Percentiles rank a stretch among this genome's conserved stretches.
Evolutionary conservation across 495 filamentous ascomycete species (phyloP).

Genomic region (Pyronema domesticum): DNA sequence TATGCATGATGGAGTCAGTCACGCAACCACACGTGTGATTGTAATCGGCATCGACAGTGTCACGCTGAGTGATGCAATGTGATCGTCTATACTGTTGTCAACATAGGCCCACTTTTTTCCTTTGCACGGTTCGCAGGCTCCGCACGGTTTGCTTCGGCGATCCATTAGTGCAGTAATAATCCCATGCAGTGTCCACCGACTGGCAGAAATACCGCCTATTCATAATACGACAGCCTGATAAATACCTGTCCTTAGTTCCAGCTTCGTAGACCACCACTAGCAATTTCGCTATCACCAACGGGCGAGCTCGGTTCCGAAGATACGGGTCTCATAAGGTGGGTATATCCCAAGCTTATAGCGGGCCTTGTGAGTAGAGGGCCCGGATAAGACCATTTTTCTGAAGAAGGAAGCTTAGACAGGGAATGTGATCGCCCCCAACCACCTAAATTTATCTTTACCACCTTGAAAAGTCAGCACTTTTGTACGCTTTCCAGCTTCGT

Average conservation of each 20-base stretch:
- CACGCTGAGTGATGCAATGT: neutral
- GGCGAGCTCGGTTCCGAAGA: neutral
- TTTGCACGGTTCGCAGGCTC: neutral
- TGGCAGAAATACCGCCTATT: neutral
- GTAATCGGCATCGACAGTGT: neutral
- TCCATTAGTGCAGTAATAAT: too few relatives aligned
- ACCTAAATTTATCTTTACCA: neutral
- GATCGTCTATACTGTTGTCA: too few relatives aligned
- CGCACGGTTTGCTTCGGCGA: too few relatives aligned
- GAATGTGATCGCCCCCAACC: neutral
- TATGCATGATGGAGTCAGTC: too few relatives aligned
- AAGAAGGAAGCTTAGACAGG: neutral
- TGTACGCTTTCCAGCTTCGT: neutral
- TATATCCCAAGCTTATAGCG: neutral
- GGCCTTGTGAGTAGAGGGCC: too few relatives aligned
- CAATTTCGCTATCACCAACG: neutral
- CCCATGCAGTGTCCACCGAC: neutral
- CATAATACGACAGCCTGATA: neutral
- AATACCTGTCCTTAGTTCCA: neutral
- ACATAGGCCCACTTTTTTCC: neutral
- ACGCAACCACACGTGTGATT: neutral
- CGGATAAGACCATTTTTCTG: neutral
- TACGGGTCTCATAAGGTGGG: neutral
- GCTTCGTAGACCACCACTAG: neutral
- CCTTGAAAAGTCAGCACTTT: neutral